Evolutionary conservation across 2,329 filamentous ascomycete species (phyloP).

Genomic region (Trichoderma oligosporum): DNA sequence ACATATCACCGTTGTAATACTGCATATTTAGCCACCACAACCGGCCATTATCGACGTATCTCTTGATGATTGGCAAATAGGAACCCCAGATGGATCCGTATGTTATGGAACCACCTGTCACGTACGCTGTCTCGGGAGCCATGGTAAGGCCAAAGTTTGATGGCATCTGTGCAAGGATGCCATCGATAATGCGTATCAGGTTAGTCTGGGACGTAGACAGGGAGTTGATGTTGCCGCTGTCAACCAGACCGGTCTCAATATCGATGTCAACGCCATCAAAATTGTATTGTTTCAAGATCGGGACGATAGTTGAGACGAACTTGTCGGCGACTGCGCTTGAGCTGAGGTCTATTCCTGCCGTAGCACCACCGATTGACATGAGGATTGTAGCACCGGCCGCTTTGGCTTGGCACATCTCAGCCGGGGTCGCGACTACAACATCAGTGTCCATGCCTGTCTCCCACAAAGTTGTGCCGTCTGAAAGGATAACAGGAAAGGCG

Average conservation of each 20-base stretch:
- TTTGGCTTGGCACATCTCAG: conserved; percentile 35
- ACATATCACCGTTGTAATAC: conserved; percentile 39
- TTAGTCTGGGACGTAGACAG: conserved; percentile 34
- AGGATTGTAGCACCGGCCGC: conserved; percentile 34
- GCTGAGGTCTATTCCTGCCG: conserved; percentile 33
- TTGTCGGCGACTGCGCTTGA: conserved; percentile 33
- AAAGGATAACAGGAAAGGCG: conserved; percentile 34
- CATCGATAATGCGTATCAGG: conserved; percentile 36
- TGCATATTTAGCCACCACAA: conserved; percentile 39
- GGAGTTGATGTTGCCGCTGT: conserved; percentile 30
- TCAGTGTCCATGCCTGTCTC: conserved; percentile 33
- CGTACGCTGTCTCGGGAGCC: conserved; percentile 37
- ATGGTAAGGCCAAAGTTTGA: conserved; percentile 57
- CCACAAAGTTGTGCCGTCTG: conserved; percentile 34
- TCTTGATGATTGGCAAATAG: conserved; percentile 38
- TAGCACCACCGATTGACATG: conserved; percentile 35
- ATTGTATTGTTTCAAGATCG: conserved; percentile 35
- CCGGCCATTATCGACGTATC: conserved; percentile 35
- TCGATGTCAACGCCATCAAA: conserved; percentile 38
- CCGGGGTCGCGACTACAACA: conserved; percentile 31
- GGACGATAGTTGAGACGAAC: conserved; percentile 35
- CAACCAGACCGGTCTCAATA: conserved; percentile 33
- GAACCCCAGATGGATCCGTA: conserved; percentile 37
- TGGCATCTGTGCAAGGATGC: conserved; percentile 46
- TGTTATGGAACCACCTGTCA: conserved; percentile 31